Evolutionary conservation across 805 yeast genomes (phyloP).

Genomic region (Ogataea zsoltii): DNA sequence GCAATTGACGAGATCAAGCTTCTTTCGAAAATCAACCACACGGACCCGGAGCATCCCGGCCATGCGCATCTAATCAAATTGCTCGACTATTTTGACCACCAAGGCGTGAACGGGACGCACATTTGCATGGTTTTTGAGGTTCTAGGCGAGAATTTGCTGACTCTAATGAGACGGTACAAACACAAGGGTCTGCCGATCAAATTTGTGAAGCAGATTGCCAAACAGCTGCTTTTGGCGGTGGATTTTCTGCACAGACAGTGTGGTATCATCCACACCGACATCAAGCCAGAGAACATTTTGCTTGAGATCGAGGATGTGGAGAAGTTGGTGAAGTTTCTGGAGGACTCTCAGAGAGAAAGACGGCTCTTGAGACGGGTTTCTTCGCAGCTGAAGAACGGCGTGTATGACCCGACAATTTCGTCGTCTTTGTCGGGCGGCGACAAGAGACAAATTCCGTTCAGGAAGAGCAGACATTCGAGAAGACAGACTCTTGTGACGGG

Average conservation of each 20-base stretch:
- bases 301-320: constrained; percentile 56
- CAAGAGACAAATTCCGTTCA: constrained; percentile 24
- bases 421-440: constrained; percentile 16
- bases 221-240: constrained; percentile 53
- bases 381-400: constrained; percentile 23
- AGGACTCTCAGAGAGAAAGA: constrained; percentile 40
- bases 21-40: constrained; percentile 62
- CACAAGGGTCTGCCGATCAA: constrained; percentile 50
- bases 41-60: constrained; percentile 73
- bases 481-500: constrained; percentile 81
- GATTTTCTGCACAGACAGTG: constrained; percentile 62
- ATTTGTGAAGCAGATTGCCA: constrained; percentile 58
- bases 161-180: constrained; percentile 74
- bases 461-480: constrained; percentile 48
- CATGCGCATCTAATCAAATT: constrained; percentile 77
- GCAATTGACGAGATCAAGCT: constrained; percentile 91
- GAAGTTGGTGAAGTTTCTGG: constrained; percentile 46
- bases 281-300: constrained; percentile 72
- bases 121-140: constrained; percentile 98
- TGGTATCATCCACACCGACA: constrained; percentile 72
- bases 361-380: constrained; percentile 32
- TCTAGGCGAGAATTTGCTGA: constrained; percentile 87
- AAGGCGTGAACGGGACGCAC: constrained; percentile 90
- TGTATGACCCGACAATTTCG: constrained; percentile 11
- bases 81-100: constrained; percentile 80